phyloP scores from a whole-genome alignment of 495 filamentous ascomycete genomes.

The Penicillium roqueforti region DNA sequence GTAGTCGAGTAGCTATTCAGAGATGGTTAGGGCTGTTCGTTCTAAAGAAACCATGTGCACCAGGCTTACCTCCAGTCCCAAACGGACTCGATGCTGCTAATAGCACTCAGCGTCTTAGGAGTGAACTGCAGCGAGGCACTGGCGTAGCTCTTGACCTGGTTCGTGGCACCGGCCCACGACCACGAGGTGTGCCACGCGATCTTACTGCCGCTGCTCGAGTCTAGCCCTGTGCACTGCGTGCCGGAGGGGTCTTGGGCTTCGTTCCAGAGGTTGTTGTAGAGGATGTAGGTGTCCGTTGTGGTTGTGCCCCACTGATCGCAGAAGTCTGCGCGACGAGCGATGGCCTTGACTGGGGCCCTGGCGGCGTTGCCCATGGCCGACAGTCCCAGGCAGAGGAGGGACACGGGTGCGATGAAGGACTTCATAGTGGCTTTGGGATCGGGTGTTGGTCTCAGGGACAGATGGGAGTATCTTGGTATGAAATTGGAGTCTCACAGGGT shows the following conservation, averaged over 20 bases:
- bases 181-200: slow-evolving; percentile 56
- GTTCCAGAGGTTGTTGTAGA: slow-evolving; percentile 57
- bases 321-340: slow-evolving; percentile 39
- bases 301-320: slow-evolving; percentile 49
- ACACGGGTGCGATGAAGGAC: slow-evolving; percentile 24
- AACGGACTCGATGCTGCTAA: slow-evolving; percentile 48
- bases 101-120: slow-evolving; percentile 43
- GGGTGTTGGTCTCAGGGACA: neutral
- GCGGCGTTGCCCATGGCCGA: slow-evolving; percentile 33
- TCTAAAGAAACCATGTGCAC: neutral
- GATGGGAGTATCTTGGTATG: neutral
- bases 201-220: slow-evolving; percentile 40
- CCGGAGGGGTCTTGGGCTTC: slow-evolving; percentile 40
- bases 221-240: slow-evolving; percentile 54
- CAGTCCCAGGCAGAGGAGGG: slow-evolving; percentile 24
- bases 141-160: slow-evolving; percentile 58
- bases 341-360: too few species aligned
- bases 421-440: slow-evolving; percentile 30
- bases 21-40: neutral
- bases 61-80: slow-evolving; percentile 50
- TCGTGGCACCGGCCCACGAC: slow-evolving; percentile 48
- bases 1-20: slow-evolving; percentile 50
- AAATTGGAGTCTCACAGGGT: too few species aligned
- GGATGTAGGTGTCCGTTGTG: slow-evolving; percentile 44
- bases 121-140: slow-evolving; percentile 48